Conservation (phyloP, 1,284 basidiomycete genomes). For the Sporisorium scitamineum region DNA sequence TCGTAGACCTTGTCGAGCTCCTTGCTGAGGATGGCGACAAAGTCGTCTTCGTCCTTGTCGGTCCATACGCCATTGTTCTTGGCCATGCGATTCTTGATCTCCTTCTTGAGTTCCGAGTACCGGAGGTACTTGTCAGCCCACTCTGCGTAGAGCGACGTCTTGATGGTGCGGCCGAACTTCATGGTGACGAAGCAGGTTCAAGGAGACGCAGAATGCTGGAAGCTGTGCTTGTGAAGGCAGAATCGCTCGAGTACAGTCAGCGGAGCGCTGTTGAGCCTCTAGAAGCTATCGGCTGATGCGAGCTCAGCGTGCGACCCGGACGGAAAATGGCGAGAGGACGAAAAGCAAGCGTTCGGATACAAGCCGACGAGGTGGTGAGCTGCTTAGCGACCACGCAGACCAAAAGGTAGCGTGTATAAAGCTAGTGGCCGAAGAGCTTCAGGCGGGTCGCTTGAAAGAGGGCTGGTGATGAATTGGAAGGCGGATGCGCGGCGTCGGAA, state of each 20-base stretch:
- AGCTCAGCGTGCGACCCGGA: background rate
- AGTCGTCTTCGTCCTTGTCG: slow-evolving; percentile 68
- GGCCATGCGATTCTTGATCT: slow-evolving; percentile 66
- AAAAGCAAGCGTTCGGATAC: slow-evolving; percentile 1
- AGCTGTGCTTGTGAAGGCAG: background rate
- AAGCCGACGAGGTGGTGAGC: background rate
- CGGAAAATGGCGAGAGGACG: background rate
- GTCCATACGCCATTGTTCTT: slow-evolving; percentile 67
- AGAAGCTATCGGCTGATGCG: background rate
- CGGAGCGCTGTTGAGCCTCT: background rate
- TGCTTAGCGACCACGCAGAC: background rate
- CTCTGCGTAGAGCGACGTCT: slow-evolving; percentile 68
- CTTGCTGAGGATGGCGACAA: slow-evolving; percentile 75
- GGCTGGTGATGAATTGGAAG: background rate
- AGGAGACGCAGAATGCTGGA: background rate
- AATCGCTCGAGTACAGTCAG: background rate
- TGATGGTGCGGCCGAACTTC: slow-evolving; percentile 69
- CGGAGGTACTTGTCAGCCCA: slow-evolving; percentile 68
- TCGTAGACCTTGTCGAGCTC: slow-evolving; percentile 96
- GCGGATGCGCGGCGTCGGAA: slow-evolving; percentile 1
- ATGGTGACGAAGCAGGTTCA: slow-evolving; percentile 30
- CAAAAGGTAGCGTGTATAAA: background rate
- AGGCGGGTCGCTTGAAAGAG: background rate
- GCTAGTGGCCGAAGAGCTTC: background rate
- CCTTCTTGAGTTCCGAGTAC: slow-evolving; percentile 69